Evolutionary conservation across 371 early-diverging fungal species (phyloP).

Genomic region (Mucor racemosus): DNA sequence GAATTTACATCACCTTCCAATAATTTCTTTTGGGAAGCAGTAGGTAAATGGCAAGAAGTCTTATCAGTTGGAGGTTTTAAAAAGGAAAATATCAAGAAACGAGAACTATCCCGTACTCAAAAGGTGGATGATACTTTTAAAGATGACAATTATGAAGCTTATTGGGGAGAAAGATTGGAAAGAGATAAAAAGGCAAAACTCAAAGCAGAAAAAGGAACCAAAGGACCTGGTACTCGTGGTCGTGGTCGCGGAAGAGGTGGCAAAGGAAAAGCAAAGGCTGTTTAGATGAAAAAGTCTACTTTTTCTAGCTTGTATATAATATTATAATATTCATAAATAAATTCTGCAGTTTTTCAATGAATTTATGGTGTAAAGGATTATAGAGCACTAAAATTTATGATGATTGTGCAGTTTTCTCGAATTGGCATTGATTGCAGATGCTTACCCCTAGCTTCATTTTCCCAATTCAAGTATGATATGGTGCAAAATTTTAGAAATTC

Average conservation of each 20-base stretch:
- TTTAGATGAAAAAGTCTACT: neutral
- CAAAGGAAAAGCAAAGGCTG: neutral
- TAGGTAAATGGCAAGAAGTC: neutral
- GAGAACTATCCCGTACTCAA: neutral
- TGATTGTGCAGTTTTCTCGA: no score
- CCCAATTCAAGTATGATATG: no score
- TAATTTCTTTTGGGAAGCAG: constrained; percentile 11
- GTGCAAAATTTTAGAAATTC: no score
- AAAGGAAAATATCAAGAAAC: neutral
- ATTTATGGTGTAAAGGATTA: no score
- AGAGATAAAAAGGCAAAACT: neutral
- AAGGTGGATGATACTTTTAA: constrained; percentile 5
- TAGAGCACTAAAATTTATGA: no score
- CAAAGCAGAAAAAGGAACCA: neutral
- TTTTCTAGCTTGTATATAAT: neutral
- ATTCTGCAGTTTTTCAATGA: no score
- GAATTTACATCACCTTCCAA: neutral
- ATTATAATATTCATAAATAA: no score
- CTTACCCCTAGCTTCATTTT: no score
- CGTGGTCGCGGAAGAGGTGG: neutral
- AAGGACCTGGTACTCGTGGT: neutral
- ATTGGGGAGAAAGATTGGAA: constrained; percentile 19
- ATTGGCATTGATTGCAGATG: no score
- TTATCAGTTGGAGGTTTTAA: neutral
- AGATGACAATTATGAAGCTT: constrained; percentile 27